Conservation (phyloP, 805 yeast genomes). For the Candida loeiensis region DNA sequence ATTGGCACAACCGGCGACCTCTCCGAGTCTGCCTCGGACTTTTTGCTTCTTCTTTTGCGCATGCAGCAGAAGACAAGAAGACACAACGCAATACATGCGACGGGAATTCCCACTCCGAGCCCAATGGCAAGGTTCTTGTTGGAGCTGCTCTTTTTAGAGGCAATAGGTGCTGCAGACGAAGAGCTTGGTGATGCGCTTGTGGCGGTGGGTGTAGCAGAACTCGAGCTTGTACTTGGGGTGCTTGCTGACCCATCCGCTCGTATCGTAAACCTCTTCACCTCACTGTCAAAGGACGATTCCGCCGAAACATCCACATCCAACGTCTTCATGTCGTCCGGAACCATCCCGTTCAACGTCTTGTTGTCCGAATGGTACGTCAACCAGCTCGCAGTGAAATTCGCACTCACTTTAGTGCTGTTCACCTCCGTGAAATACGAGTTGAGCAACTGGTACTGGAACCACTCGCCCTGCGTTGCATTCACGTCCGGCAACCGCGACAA, state of each 20-base stretch:
- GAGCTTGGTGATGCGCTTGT: too few species aligned
- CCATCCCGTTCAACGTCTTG: slow-evolving; percentile 65
- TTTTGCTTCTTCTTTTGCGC: slow-evolving; percentile 29
- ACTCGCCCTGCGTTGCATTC: slow-evolving; percentile 66
- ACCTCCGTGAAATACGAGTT: slow-evolving; percentile 56
- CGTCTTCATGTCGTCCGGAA: slow-evolving; percentile 33
- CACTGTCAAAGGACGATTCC: slow-evolving; percentile 24
- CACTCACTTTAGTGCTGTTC: slow-evolving; percentile 46
- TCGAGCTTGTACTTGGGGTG: background rate
- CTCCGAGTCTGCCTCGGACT: slow-evolving; percentile 11
- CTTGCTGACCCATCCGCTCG: slow-evolving; percentile 24
- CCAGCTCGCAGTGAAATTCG: slow-evolving; percentile 53
- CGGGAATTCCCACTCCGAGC: slow-evolving; percentile 82
- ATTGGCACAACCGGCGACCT: slow-evolving; percentile 8
- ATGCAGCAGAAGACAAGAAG: slow-evolving; percentile 49
- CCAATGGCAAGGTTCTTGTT: slow-evolving; percentile 76
- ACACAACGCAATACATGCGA: slow-evolving; percentile 46
- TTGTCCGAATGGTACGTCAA: slow-evolving; percentile 56
- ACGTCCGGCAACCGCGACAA: slow-evolving; percentile 49
- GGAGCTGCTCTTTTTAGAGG: slow-evolving; percentile 16
- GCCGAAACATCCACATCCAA: slow-evolving; percentile 29
- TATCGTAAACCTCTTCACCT: slow-evolving; percentile 46
- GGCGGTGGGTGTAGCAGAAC: too few species aligned
- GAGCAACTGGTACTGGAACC: slow-evolving; percentile 53
- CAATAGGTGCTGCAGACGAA: slow-evolving; percentile 12